phyloP scores from a whole-genome alignment of 805 yeast genomes.

The Candida oleophila region DNA sequence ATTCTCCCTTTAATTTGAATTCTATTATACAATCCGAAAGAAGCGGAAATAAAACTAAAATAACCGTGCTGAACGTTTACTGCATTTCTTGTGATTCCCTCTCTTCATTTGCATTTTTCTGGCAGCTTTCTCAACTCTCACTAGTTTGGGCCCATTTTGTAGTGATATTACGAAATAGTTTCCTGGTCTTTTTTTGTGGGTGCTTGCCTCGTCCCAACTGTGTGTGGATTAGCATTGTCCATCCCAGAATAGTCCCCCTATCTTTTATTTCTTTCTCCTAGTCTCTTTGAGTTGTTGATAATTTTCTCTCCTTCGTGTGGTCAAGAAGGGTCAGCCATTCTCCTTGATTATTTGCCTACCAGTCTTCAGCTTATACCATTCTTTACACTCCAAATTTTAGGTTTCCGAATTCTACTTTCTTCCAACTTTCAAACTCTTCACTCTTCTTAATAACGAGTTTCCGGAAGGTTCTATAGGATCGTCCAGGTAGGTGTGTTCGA shows the following conservation, averaged over 20 bases:
- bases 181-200: too few relatives aligned
- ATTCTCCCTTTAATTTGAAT: neutral
- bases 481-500: conserved; percentile 8
- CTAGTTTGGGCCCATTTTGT: too few relatives aligned
- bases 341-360: too few relatives aligned
- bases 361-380: neutral
- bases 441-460: conserved; percentile 74
- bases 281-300: too few relatives aligned
- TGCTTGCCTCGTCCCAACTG: too few relatives aligned
- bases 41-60: neutral
- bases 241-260: too few relatives aligned
- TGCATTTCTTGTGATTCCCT: neutral
- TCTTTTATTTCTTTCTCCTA: too few relatives aligned
- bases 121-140: neutral
- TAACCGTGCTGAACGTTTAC: neutral
- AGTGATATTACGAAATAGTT: too few relatives aligned
- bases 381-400: neutral
- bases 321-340: too few relatives aligned
- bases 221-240: too few relatives aligned
- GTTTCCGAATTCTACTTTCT: conserved; percentile 36
- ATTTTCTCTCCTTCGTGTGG: too few relatives aligned
- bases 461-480: conserved; percentile 28
- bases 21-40: neutral
- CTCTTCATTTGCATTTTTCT: neutral
- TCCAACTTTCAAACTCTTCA: conserved; percentile 86